Evolutionary conservation across 2,329 filamentous ascomycete species (phyloP).

Genomic region (Dryadomyces quercus-mongolicae): DNA sequence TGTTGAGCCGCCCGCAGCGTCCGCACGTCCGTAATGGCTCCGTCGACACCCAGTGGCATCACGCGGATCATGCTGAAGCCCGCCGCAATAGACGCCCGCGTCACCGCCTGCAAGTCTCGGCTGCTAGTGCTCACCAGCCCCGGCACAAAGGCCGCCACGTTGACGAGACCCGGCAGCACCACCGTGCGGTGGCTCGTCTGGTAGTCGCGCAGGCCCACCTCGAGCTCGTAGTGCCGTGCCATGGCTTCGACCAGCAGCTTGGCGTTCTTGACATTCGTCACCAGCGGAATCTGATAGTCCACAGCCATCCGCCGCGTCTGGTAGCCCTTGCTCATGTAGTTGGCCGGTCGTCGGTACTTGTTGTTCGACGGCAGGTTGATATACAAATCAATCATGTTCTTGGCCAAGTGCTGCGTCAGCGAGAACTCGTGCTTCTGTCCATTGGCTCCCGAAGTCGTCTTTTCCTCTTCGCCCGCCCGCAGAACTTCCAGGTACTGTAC

Average conservation of each 20-base stretch:
- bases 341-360: slow-evolving; percentile 89
- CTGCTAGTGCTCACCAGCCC: slow-evolving; percentile 52
- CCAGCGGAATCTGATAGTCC: slow-evolving; percentile 89
- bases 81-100: slow-evolving; percentile 59
- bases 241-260: slow-evolving; percentile 95
- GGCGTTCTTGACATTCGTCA: slow-evolving; percentile 98
- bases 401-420: slow-evolving; percentile 87
- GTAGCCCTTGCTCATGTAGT: slow-evolving; percentile 98
- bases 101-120: slow-evolving; percentile 56
- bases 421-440: slow-evolving; percentile 94
- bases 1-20: slow-evolving; percentile 61
- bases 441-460: not conserved
- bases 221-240: slow-evolving; percentile 74
- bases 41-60: slow-evolving; percentile 63
- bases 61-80: slow-evolving; percentile 74
- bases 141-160: slow-evolving; percentile 69
- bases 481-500: slow-evolving; percentile 92
- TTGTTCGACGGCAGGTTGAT: slow-evolving; percentile 99
- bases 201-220: slow-evolving; percentile 74
- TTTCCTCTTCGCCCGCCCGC: slow-evolving; percentile 49
- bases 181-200: slow-evolving; percentile 78
- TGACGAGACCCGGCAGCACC: slow-evolving; percentile 62
- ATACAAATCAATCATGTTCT: slow-evolving; percentile 96
- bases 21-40: slow-evolving; percentile 59
- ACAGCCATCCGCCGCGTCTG: slow-evolving; percentile 95